Percentiles rank a stretch among this genome's conserved stretches.
Conservation (phyloP, 306 rosid genomes). For the Lathyrus sativus region DNA sequence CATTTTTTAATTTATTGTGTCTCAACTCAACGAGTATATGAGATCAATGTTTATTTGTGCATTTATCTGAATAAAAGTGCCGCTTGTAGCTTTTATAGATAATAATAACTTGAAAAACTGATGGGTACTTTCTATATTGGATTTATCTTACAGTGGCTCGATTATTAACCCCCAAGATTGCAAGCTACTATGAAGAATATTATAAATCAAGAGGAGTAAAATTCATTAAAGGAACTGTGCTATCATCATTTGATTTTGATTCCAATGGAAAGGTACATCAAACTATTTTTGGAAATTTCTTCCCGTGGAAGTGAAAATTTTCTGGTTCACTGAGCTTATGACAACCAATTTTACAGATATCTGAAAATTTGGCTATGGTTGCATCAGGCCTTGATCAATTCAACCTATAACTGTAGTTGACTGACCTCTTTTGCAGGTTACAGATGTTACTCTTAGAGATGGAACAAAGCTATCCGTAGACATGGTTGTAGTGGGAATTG, state of each 20-base stretch:
- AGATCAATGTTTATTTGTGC: slow-evolving; percentile 5
- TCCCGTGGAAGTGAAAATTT: background rate
- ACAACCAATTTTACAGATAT: too few species aligned
- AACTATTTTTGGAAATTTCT: slow-evolving; percentile 12
- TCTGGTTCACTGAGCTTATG: too few species aligned
- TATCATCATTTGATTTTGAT: slow-evolving; percentile 84
- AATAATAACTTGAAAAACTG: slow-evolving; percentile 22
- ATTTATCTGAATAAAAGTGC: slow-evolving; percentile 4
- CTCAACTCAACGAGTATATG: slow-evolving; percentile 22
- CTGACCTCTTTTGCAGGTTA: slow-evolving; percentile 57
- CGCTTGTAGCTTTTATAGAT: background rate
- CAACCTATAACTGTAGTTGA: background rate
- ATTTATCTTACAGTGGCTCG: slow-evolving; percentile 80
- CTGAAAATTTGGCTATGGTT: slow-evolving; percentile 1
- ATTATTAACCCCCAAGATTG: slow-evolving; percentile 85
- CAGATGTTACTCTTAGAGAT: slow-evolving; percentile 83
- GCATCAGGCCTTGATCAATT: slow-evolving; percentile 4
- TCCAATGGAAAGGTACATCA: slow-evolving; percentile 67
- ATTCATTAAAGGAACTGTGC: slow-evolving; percentile 84
- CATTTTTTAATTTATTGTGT: background rate
- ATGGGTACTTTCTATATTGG: slow-evolving; percentile 14
- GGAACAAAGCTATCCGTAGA: slow-evolving; percentile 67
- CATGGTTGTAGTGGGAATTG: slow-evolving; percentile 98
- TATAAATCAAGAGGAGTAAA: slow-evolving; percentile 81
- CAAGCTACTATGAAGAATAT: slow-evolving; percentile 84